Base-by-base conservation (phyloP, 2,329 filamentous ascomycete genomes). In the Tolypocladium paradoxum region DNA sequence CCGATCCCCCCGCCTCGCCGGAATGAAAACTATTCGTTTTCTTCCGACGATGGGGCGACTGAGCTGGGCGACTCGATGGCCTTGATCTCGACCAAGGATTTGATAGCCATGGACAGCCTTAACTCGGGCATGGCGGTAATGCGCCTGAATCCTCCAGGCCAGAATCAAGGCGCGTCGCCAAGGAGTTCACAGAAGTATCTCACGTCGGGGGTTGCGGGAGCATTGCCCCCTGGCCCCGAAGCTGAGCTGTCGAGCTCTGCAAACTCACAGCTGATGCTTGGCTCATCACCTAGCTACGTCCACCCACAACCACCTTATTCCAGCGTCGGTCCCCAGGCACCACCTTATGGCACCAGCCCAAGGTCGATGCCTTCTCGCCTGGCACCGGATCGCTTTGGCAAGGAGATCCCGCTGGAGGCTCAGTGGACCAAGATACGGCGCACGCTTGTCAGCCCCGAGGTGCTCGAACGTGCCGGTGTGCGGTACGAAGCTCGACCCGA, bases 401-500 rank as follows among this genome's bases (percentile, higher is more conserved):
- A 74, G 5, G 73, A 77, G 14, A 85, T 85, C 2, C 65, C 75
- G 0, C 61, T 74, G 2, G 76, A 82, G 29, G 81, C 80, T 2
- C 73, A 74, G 49, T 84, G 81, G 81, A 84, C 81, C 4, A 76
- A 73, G 53, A 80, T 84, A 35, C 73, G 70, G 52, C 74, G 81
- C 14, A 69, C 68, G 1, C 69, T 82, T 0, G 73, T 84, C 9
- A 82, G 79, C n/a, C 75, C 76, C 6, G 79, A 82, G 57, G 77
- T 82, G 0, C 69, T 84, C 3, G 71, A 75, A 38, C 69, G 73
- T 43, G 78, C 79, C 4, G 74, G 78, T 14, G 72, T 81, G 24
- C 75, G 81, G 11, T 84, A 82, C 59, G 81, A 84, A 63, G 81
- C 81, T 11, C 73, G 78, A 1, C 80, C 79, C 0, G 74, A 77